Evolutionary conservation across 2,329 filamentous ascomycete genomes (phyloP).

Genomic region (Samsoniella hepiali): DNA sequence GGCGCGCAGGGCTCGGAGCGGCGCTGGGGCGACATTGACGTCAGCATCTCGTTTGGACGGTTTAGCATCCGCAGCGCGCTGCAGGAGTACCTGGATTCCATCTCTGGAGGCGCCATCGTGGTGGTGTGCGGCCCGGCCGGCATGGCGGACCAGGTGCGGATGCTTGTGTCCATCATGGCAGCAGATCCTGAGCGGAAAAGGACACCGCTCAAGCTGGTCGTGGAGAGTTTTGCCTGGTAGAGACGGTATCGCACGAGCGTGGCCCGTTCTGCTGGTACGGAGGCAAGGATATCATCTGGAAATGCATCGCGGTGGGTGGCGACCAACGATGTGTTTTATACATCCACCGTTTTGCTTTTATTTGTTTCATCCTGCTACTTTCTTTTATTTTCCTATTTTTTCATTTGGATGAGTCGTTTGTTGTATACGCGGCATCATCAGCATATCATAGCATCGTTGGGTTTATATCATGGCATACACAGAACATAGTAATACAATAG

Average conservation of each 20-base stretch:
- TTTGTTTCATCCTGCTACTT: background rate
- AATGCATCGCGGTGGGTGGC: background rate
- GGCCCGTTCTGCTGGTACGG: background rate
- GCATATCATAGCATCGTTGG: background rate
- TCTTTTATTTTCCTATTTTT: background rate
- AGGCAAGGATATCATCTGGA: background rate
- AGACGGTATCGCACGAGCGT: too few relatives aligned
- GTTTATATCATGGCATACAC: background rate
- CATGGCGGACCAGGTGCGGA: slow-evolving; percentile 26
- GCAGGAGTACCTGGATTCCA: slow-evolving; percentile 19
- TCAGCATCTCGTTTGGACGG: slow-evolving; percentile 24
- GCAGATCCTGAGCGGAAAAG: slow-evolving; percentile 14
- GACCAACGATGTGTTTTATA: background rate
- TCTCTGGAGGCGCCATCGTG: slow-evolving; percentile 23
- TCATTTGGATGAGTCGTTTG: background rate
- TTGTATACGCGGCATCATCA: background rate
- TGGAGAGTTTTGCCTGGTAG: slow-evolving; percentile 22
- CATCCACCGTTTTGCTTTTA: background rate
- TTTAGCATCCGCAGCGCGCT: slow-evolving; percentile 22
- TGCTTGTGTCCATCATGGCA: slow-evolving; percentile 19
- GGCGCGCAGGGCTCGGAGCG: slow-evolving; percentile 15
- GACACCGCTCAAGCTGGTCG: slow-evolving; percentile 20
- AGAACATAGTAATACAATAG: slow-evolving; percentile 1
- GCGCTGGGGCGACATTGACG: slow-evolving; percentile 22
- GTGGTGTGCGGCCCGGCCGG: slow-evolving; percentile 25